A percentile compares a stretch with the other conserved stretches of the same genome.
Conservation (phyloP, 257 asterid genomes). For the Linaria vulgaris region DNA sequence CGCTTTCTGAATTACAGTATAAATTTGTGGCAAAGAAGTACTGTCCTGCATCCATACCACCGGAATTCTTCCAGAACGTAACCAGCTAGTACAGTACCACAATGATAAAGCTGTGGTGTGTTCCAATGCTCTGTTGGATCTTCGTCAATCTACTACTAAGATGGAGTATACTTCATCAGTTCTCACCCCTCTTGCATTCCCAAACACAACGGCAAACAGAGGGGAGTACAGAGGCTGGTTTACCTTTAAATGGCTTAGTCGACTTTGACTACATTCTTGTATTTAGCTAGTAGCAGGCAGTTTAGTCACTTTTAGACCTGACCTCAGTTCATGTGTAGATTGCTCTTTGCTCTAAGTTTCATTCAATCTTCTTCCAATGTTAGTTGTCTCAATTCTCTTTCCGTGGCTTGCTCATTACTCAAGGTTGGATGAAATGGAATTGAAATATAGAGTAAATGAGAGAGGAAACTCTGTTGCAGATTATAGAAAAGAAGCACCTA, state of each 20-base stretch:
- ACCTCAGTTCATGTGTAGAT: neutral
- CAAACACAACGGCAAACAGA: neutral
- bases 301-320: conserved; percentile 7
- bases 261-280: conserved; percentile 5
- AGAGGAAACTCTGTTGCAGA: no score
- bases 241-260: neutral
- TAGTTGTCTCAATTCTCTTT: neutral
- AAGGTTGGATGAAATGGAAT: no score
- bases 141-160: neutral
- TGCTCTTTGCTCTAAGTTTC: neutral
- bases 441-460: no score
- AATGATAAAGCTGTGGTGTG: conserved; percentile 27
- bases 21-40: conserved; percentile 96
- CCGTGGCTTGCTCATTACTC: no score
- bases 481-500: no score
- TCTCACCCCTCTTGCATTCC: neutral
- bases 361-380: neutral
- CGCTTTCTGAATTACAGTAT: conserved; percentile 56
- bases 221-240: neutral
- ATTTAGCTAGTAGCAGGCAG: neutral
- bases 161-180: neutral
- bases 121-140: conserved; percentile 36
- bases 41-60: conserved; percentile 78
- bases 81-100: conserved; percentile 46
- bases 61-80: conserved; percentile 59